A percentile compares a stretch with the other conserved stretches of the same genome.
Conservation (phyloP, 2,329 filamentous ascomycete genomes). For the Colletotrichum lini region DNA sequence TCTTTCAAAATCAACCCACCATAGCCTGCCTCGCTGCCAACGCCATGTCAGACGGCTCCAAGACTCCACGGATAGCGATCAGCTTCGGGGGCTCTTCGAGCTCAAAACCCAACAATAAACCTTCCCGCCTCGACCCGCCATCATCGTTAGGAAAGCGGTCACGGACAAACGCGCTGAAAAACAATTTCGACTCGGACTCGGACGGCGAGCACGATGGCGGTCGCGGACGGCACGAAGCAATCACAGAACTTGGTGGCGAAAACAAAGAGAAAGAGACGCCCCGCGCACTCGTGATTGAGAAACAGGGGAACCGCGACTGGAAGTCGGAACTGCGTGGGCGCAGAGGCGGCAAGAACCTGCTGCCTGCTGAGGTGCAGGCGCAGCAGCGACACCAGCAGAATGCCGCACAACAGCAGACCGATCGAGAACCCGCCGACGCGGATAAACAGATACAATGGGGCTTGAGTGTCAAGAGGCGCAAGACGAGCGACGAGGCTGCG, state of each 20-base stretch:
- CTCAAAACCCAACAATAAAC: slow-evolving; percentile 31
- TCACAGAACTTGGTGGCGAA: slow-evolving; percentile 66
- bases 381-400: slow-evolving; percentile 59
- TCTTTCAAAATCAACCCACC: background rate
- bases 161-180: slow-evolving; percentile 59
- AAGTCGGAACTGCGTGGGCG: slow-evolving; percentile 66
- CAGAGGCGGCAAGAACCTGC: slow-evolving; percentile 65
- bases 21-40: background rate
- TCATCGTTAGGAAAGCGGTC: slow-evolving; percentile 65
- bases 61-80: slow-evolving; percentile 41
- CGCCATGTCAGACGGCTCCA: slow-evolving; percentile 40
- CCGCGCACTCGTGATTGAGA: slow-evolving; percentile 69
- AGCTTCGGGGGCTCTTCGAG: slow-evolving; percentile 40
- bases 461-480: slow-evolving; percentile 61
- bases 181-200: slow-evolving; percentile 59
- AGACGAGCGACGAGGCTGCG: slow-evolving; percentile 70
- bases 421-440: slow-evolving; percentile 59
- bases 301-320: slow-evolving; percentile 74
- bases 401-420: slow-evolving; percentile 44
- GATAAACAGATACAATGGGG: slow-evolving; percentile 71
- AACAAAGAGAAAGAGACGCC: slow-evolving; percentile 51
- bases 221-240: slow-evolving; percentile 58
- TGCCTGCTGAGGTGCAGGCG: slow-evolving; percentile 70
- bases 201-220: slow-evolving; percentile 46
- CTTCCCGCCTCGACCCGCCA: slow-evolving; percentile 48